Base-by-base conservation (phyloP, 2,329 filamentous ascomycete genomes). In the Orbilia ellipsospora region DNA sequence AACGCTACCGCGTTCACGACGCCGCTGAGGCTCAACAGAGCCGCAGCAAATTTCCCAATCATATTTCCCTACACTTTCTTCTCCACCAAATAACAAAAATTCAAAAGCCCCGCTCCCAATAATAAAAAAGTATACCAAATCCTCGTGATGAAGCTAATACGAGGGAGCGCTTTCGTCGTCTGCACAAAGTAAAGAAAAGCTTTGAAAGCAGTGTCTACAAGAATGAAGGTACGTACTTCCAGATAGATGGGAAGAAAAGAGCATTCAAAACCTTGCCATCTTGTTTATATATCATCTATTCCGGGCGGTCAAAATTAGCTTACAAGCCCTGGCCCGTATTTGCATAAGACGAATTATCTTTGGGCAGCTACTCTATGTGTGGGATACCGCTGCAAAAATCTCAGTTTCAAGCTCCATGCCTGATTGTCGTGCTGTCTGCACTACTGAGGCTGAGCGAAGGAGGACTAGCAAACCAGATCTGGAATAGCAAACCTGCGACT, bases 271-370 rank as follows among this genome's bases (percentile, higher is more conserved):
- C 70, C 63, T 67, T 74, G 70, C 70, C 51, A 68, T 74, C 57
- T 54, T 68, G 69, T 42, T 74, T 74, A 74, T 74, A 74, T 68
- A 67, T 57, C 63, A 54, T 23, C 40, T 16, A 15, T n/a, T 55
- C 40, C 44, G n/a, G 50, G 31, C 18, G 36, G 20, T 52, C 36
- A 57, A 23, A 56, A 55, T 60, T 36, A 36, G 31, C 54, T 68
- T 28, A 67, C 69, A 6, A 42, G 48, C 20, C 13, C 40, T 57
- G 31, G 31, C 8, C 10, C 31, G 31, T 36, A 36, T 36, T 36
- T 36, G 63, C 70, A 59, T 59, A 57, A 63, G 23, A 67, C 45
- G 31, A 36, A 36, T 36, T 36, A 36, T 10, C 31, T 36, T 36
- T 7, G 31, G 31, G 5, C 6, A 36, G 31, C 31, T 36, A 36